Evolutionary conservation across 208 protist species (phyloP), one percentile per base, ranked within the genome.

Genomic region (Trypanosoma platydactyli): DNA sequence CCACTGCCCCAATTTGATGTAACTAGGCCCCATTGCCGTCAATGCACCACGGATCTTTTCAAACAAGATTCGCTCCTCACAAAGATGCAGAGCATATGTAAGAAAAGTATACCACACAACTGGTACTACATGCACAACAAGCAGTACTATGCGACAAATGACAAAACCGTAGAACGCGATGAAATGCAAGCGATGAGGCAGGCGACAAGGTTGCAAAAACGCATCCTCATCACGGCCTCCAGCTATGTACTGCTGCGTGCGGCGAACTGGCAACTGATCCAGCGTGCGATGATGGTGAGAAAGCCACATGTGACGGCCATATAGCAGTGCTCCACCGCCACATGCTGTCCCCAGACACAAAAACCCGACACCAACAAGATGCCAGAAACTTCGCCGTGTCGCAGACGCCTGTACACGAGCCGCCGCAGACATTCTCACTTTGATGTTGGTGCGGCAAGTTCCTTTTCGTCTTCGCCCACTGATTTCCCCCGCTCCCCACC

Each of bases 1-100:
- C 94, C 95, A 98, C 64, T 98, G 95, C 0, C 89, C 94, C 27
- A 98, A 76, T 69, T 98, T 98, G 27, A 97, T 95, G 66, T 97
- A 97, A 60, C 84, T 92, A 3, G 95, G 89, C 0, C 95, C 95
- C 77, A 91, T 89, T 9, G 61, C 75, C 0, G 72, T 69, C 3
- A 97, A 71, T 22, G 89, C 81, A 29, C 29, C 58, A 0, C 74
- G 62, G 11, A 96, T 15, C 53, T 89, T 83, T 3, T 78, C 45
- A 58, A 86, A 84, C 35, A 95, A 81, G 5, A 90, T 68, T 25
- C 49, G 50, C 30, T 80, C 67, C 1, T 75, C 62, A 65, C 89
- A 95, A 20, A 88, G 46, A 22, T 72, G 60, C n/a, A 86, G 54
- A 13, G 46, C 69, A 60, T 84, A 78, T 18, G 75, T 77, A 18